phyloP scores from a whole-genome alignment of 441 rosid genomes.

The Erysimum cheiri region DNA sequence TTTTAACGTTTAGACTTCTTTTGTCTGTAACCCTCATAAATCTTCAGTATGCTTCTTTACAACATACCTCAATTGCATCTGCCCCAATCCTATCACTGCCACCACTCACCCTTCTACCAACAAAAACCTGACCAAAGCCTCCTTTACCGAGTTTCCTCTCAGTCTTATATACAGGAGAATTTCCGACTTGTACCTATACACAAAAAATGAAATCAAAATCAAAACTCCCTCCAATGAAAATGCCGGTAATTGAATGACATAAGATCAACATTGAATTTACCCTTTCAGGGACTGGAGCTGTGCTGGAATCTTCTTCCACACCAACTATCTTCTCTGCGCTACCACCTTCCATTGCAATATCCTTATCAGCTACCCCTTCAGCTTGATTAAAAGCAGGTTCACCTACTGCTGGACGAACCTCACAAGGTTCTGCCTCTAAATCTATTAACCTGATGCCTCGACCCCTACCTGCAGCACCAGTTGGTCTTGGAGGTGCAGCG shows the following conservation, averaged over 20 bases:
- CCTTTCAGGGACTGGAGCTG: constrained; percentile 92
- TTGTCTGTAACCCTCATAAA: background rate
- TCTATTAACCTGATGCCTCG: constrained; percentile 84
- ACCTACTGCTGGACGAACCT: constrained; percentile 64
- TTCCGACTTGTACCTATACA: constrained; percentile 79
- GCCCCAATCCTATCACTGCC: constrained; percentile 85
- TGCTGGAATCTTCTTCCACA: constrained; percentile 82
- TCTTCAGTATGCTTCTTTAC: constrained; percentile 11
- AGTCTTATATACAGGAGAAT: constrained; percentile 84
- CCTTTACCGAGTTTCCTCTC: constrained; percentile 97
- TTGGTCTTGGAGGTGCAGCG: constrained; percentile 64
- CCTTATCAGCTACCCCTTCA: constrained; percentile 82
- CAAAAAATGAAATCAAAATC: constrained; percentile 12
- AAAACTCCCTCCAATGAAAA: constrained; percentile 27
- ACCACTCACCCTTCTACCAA: constrained; percentile 85
- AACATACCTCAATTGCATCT: constrained; percentile 88
- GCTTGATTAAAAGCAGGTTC: constrained; percentile 73
- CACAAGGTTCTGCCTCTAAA: constrained; percentile 87
- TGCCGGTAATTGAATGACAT: background rate
- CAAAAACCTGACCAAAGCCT: constrained; percentile 98
- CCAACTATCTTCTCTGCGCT: constrained; percentile 74
- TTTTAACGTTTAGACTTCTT: background rate
- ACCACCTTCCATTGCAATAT: constrained; percentile 83
- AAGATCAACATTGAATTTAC: constrained; percentile 49
- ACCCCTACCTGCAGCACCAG: constrained; percentile 81